A percentile compares a stretch with the other conserved stretches of the same genome.
phyloP scores from a whole-genome alignment of 352 stramenopile species.

The Globisporangium irregulare region DNA sequence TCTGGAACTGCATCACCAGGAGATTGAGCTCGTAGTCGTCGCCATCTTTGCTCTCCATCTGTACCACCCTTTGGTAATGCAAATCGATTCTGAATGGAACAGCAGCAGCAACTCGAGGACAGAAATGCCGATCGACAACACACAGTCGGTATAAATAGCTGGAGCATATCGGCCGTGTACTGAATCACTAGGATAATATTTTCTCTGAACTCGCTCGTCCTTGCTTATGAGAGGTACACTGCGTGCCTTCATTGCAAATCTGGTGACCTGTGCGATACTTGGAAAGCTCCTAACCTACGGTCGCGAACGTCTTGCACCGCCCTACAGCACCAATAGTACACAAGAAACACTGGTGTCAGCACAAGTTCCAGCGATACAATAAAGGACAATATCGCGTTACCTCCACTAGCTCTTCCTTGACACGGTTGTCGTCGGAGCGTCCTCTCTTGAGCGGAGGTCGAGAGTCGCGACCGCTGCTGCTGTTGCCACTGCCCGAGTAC shows the following conservation, averaged over 20 bases:
- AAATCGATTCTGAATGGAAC: not conserved
- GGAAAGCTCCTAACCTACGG: not conserved
- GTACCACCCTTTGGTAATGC: not conserved
- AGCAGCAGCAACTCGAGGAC: not conserved
- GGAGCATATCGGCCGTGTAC: not conserved
- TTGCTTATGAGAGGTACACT: not conserved
- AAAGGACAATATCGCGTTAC: conserved; percentile 8
- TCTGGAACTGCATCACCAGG: conserved; percentile 60
- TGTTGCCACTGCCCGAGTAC: not conserved
- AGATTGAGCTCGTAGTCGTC: conserved; percentile 37
- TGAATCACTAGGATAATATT: not conserved
- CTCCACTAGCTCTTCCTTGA: conserved; percentile 29
- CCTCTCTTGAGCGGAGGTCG: conserved; percentile 29
- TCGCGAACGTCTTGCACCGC: conserved; percentile 7
- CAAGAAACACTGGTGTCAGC: not conserved
- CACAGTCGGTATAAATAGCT: not conserved
- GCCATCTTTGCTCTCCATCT: conserved; percentile 3
- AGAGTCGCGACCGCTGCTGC: not conserved
- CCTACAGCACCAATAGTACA: not conserved
- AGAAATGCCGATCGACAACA: not conserved
- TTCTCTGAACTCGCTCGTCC: not conserved
- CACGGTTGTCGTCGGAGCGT: conserved; percentile 21
- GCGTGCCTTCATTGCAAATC: not conserved
- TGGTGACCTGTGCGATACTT: not conserved
- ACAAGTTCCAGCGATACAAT: not conserved